Conservation (phyloP, 140 eudicot genomes). For the Flaveria floridana region DNA sequence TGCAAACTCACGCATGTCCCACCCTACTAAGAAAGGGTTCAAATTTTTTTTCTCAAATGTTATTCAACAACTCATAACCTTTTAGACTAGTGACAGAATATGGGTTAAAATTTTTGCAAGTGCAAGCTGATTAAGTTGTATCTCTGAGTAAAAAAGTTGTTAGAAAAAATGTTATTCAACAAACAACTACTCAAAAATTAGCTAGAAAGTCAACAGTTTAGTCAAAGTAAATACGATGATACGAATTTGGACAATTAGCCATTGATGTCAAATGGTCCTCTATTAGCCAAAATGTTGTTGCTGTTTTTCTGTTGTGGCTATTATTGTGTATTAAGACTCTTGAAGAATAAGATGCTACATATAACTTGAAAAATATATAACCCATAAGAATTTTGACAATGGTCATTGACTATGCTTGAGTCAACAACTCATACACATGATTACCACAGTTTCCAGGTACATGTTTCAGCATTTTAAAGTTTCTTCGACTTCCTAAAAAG, state of each 20-base stretch:
- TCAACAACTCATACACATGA: constrained; percentile 72
- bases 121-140: too few relatives aligned
- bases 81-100: too few relatives aligned
- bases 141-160: too few relatives aligned
- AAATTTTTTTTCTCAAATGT: too few relatives aligned
- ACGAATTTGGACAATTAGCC: neutral
- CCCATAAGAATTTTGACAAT: neutral
- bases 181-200: too few relatives aligned
- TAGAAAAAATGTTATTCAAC: too few relatives aligned
- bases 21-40: too few relatives aligned
- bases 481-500: constrained; percentile 80
- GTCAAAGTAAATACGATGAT: too few relatives aligned
- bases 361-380: neutral
- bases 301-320: neutral
- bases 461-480: constrained; percentile 83
- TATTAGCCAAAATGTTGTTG: neutral
- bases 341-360: neutral
- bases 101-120: too few relatives aligned
- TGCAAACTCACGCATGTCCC: too few relatives aligned
- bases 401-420: constrained; percentile 49
- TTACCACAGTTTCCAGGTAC: constrained; percentile 57
- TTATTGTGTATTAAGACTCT: neutral
- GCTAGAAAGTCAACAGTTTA: too few relatives aligned
- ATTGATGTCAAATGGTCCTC: neutral
- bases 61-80: too few relatives aligned